Conservation (phyloP, 176 grass and related monocot genomes). For the Hsuehochloa calcarea region DNA sequence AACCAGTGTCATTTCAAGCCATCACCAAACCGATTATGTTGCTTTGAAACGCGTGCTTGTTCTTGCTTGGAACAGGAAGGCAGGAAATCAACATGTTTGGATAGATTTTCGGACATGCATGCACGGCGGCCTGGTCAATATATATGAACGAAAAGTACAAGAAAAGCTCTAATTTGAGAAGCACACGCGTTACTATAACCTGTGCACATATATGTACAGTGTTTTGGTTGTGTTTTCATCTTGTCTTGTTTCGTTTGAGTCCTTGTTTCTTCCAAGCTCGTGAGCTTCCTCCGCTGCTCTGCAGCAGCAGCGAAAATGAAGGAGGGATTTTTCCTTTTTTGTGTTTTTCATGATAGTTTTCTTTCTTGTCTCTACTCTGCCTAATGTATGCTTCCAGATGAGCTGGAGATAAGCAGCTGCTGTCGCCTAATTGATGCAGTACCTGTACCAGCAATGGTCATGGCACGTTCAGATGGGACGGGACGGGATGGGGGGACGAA, state of each 20-base stretch:
- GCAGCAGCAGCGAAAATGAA: background rate
- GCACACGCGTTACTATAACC: background rate
- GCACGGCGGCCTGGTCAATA: background rate
- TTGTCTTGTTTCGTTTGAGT: background rate
- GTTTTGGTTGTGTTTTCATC: background rate
- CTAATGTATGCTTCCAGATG: background rate
- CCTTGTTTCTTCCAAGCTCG: background rate
- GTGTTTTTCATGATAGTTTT: background rate
- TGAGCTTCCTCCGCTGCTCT: background rate
- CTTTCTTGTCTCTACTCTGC: background rate
- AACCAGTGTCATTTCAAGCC: background rate
- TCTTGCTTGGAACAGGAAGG: background rate
- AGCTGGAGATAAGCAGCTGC: background rate
- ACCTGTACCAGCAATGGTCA: background rate
- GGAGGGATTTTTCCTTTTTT: accelerated
- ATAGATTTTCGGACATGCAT: background rate
- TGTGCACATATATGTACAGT: background rate
- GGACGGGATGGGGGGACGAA: background rate
- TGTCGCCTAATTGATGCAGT: background rate
- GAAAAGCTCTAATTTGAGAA: background rate
- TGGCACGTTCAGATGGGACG: background rate
- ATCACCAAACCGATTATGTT: background rate
- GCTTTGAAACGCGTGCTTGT: background rate
- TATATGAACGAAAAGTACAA: background rate
- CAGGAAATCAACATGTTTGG: background rate